Percentiles rank a stretch among this genome's conserved stretches.
These are phyloP conservation scores for Protea cynaroides DNA, from an alignment of 164 flowering plant species.

Conservation along the genomic window DNA sequence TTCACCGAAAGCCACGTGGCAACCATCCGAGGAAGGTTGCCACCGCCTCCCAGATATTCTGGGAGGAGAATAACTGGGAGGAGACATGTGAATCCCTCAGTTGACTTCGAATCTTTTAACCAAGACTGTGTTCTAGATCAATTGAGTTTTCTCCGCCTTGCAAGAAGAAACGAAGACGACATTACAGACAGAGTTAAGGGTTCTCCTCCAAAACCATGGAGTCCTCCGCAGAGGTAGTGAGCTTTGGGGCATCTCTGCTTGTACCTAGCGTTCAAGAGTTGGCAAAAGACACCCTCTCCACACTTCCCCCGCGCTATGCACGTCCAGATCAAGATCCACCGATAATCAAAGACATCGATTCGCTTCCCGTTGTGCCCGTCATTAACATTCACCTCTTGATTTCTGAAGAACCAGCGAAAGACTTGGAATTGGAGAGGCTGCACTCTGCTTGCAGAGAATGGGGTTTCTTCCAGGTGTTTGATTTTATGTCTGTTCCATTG, in stretches of 20 bases:
- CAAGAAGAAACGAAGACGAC: too few relatives aligned
- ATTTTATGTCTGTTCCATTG: background rate
- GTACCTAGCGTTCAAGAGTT: constrained; percentile 50
- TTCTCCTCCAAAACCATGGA: background rate
- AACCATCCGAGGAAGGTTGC: too few relatives aligned
- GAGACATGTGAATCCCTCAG: too few relatives aligned
- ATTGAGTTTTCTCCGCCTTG: too few relatives aligned
- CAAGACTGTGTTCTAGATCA: too few relatives aligned
- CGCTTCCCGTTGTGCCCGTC: constrained; percentile 19
- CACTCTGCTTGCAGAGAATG: constrained; percentile 40
- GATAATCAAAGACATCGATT: background rate
- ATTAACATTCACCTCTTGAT: constrained; percentile 29
- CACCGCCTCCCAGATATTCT: too few relatives aligned
- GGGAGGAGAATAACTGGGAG: too few relatives aligned
- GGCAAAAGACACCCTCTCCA: constrained; percentile 22
- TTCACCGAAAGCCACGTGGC: too few relatives aligned
- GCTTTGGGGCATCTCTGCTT: constrained; percentile 34
- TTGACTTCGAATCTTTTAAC: too few relatives aligned
- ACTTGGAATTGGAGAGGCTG: constrained; percentile 27
- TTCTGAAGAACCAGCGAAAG: constrained; percentile 7
- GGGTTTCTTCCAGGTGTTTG: constrained; percentile 19
- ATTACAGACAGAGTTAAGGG: background rate
- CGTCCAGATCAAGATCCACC: constrained; percentile 21
- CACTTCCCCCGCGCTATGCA: constrained; percentile 34
- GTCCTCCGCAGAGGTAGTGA: constrained; percentile 6